A percentile compares a stretch with the other conserved stretches of the same genome.
Evolutionary conservation across 257 asterid genomes (phyloP).

Genomic region (Primulina huaijiensis): DNA sequence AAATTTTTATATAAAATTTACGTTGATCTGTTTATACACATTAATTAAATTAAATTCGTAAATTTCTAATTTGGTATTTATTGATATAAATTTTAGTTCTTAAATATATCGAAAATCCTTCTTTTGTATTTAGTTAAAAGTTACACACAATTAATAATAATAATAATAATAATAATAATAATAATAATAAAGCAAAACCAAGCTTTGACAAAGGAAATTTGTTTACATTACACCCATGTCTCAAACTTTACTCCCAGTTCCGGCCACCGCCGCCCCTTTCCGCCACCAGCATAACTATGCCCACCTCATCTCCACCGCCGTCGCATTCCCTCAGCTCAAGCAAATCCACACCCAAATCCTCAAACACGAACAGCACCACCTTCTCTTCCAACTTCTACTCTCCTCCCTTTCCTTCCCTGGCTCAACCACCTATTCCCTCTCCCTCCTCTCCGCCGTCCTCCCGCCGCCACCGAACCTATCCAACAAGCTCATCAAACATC

Average conservation of each 20-base stretch:
- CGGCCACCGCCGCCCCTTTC: slow-evolving; percentile 24
- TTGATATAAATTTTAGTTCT: too few relatives aligned
- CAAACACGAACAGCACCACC: slow-evolving; percentile 36
- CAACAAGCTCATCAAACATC: slow-evolving; percentile 46
- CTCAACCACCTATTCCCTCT: slow-evolving; percentile 56
- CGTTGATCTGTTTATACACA: too few relatives aligned
- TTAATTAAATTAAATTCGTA: too few relatives aligned
- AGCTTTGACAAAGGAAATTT: too few relatives aligned
- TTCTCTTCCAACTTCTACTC: slow-evolving; percentile 51
- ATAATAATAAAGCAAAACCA: too few relatives aligned
- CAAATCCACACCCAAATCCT: slow-evolving; percentile 63
- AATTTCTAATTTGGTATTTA: too few relatives aligned
- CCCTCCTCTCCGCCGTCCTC: slow-evolving; percentile 32
- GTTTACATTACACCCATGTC: not conserved
- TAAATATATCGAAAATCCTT: too few relatives aligned
- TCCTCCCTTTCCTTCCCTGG: slow-evolving; percentile 56
- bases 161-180: too few relatives aligned
- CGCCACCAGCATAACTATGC: slow-evolving; percentile 32
- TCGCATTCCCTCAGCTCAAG: slow-evolving; percentile 54
- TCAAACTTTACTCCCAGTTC: slow-evolving; percentile 28
- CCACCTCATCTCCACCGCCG: slow-evolving; percentile 42
- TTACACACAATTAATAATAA: too few relatives aligned
- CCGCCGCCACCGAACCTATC: slow-evolving; percentile 41
- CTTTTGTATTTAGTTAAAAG: too few relatives aligned
- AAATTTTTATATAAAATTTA: too few relatives aligned